A percentile compares a stretch with the other conserved stretches of the same genome.
Conservation (phyloP, 208 protist genomes). For the Lotmaria passim region DNA sequence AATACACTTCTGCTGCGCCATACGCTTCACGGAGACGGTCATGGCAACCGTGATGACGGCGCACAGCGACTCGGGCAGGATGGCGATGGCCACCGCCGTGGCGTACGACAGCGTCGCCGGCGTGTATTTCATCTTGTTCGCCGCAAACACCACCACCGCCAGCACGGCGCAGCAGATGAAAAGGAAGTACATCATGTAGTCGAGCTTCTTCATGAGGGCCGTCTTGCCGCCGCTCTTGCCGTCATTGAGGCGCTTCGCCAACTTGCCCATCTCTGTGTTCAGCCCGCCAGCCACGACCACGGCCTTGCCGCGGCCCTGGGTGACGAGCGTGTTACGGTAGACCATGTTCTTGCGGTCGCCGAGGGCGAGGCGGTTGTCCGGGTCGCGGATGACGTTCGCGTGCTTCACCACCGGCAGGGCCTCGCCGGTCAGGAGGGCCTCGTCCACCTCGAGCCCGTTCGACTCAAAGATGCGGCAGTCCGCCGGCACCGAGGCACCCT, state of each 20-base stretch:
- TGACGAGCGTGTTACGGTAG: slow-evolving; percentile 87
- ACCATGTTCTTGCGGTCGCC: slow-evolving; percentile 93
- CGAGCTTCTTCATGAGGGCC: slow-evolving; percentile 80
- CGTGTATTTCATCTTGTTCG: slow-evolving; percentile 73
- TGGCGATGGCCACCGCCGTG: slow-evolving; percentile 87
- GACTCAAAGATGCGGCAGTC: slow-evolving; percentile 95
- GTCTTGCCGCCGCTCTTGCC: slow-evolving; percentile 60
- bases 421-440: slow-evolving; percentile 95
- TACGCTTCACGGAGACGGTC: slow-evolving; percentile 80
- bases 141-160: slow-evolving; percentile 81
- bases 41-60: slow-evolving; percentile 88
- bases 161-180: slow-evolving; percentile 78
- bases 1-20: slow-evolving; percentile 89
- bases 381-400: slow-evolving; percentile 79
- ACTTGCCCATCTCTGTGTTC: slow-evolving; percentile 90
- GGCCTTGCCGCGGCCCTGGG: slow-evolving; percentile 82
- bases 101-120: slow-evolving; percentile 75
- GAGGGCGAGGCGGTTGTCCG: slow-evolving; percentile 65
- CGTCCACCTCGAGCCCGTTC: slow-evolving; percentile 90
- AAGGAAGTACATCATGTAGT: slow-evolving; percentile 92
- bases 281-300: slow-evolving; percentile 78
- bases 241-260: slow-evolving; percentile 69
- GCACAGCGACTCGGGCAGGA: slow-evolving; percentile 88
- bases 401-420: slow-evolving; percentile 85
- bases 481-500: slow-evolving; percentile 93